Evolutionary conservation across 2,329 filamentous ascomycete genomes (phyloP).

Genomic region (Calonectria crousiana): DNA sequence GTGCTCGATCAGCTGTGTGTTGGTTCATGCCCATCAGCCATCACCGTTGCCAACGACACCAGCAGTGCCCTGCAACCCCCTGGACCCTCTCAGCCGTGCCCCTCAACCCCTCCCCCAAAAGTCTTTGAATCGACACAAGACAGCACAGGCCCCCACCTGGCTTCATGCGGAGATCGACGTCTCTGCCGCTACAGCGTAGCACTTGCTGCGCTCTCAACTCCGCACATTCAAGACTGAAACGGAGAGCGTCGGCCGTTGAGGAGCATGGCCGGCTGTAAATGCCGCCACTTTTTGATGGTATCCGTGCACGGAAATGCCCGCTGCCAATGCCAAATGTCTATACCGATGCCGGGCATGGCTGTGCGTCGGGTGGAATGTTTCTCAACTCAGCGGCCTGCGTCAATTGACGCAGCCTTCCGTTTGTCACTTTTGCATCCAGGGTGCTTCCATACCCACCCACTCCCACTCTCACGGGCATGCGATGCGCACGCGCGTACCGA

Average conservation of each 20-base stretch:
- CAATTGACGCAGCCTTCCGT: slow-evolving; percentile 25
- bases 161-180: slow-evolving; percentile 37
- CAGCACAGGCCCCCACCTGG: slow-evolving; percentile 21
- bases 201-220: slow-evolving; percentile 12
- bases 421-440: not conserved
- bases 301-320: not conserved
- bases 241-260: not conserved
- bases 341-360: not conserved
- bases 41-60: not conserved
- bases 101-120: not conserved
- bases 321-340: not conserved
- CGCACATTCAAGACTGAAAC: slow-evolving; percentile 1
- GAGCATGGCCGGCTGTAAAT: not conserved
- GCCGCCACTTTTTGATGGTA: slow-evolving; percentile 3
- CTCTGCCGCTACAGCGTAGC: slow-evolving; percentile 29
- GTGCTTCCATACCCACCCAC: slow-evolving; percentile 8
- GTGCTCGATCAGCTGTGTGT: not conserved
- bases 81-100: not conserved
- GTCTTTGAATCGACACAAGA: slow-evolving; percentile 26
- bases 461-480: slow-evolving; percentile 19
- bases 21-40: not conserved
- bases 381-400: slow-evolving; percentile 10
- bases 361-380: slow-evolving; percentile 26
- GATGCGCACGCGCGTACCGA: slow-evolving; percentile 8
- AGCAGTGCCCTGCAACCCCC: not conserved